Conservation (phyloP, 2,329 filamentous ascomycete species). For the Anisogramma anomala region DNA sequence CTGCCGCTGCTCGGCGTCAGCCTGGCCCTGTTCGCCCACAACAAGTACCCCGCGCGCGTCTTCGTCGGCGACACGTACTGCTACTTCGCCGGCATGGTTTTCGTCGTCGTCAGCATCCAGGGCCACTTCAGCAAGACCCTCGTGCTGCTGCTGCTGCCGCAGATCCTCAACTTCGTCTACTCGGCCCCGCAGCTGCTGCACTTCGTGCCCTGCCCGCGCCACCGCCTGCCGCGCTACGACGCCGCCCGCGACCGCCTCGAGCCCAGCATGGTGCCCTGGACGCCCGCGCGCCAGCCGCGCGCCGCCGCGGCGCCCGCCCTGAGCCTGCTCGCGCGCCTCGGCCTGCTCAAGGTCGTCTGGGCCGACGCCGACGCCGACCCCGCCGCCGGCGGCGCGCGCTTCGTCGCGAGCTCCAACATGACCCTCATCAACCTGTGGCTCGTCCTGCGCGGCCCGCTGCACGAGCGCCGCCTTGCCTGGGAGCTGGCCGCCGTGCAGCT, state of each 20-base stretch:
- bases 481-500: conserved; percentile 74
- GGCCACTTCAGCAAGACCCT: conserved; percentile 98
- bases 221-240: conserved; percentile 84
- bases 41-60: conserved; percentile 90
- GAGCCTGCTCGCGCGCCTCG: conserved; percentile 55
- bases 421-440: conserved; percentile 94
- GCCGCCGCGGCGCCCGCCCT: conserved; percentile 51
- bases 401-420: conserved; percentile 76
- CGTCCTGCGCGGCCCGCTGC: conserved; percentile 84
- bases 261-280: conserved; percentile 71
- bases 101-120: conserved; percentile 90
- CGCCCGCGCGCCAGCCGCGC: conserved; percentile 53
- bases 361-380: conserved; percentile 51
- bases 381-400: conserved; percentile 35
- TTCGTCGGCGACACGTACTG: conserved; percentile 99
- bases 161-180: conserved; percentile 95
- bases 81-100: conserved; percentile 99
- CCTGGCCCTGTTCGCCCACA: conserved; percentile 73
- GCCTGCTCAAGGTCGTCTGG: conserved; percentile 54
- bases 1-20: conserved; percentile 92
- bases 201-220: conserved; percentile 81
- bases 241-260: conserved; percentile 73
- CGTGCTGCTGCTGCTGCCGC: conserved; percentile 77
- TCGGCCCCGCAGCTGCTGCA: conserved; percentile 85
- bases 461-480: conserved; percentile 70